phyloP scores from a whole-genome alignment of 140 eudicot genomes.

The Senecio squalidus region DNA sequence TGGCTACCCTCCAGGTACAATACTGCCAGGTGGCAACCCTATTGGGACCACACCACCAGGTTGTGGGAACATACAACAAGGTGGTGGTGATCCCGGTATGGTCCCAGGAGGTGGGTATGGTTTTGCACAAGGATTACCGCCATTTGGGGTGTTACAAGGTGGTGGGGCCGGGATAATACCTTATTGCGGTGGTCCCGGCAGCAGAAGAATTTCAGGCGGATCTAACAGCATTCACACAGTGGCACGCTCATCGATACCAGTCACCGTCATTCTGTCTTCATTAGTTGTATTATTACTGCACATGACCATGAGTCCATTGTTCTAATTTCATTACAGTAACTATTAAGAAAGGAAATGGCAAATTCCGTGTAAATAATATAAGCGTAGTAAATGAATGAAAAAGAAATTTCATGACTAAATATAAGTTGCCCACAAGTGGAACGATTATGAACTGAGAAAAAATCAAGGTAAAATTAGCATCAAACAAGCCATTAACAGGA shows the following conservation, averaged over 20 bases:
- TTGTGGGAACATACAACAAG: slow-evolving; percentile 14
- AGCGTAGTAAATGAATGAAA: neutral
- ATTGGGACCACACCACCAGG: slow-evolving; percentile 21
- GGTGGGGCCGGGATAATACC: slow-evolving; percentile 33
- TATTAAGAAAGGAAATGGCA: slow-evolving; percentile 1
- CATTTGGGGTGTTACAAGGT: slow-evolving; percentile 33
- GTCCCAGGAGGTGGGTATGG: slow-evolving; percentile 4
- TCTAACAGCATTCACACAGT: slow-evolving; percentile 18
- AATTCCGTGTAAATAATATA: slow-evolving; percentile 16
- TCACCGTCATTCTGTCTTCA: slow-evolving; percentile 18
- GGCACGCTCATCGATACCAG: slow-evolving; percentile 20
- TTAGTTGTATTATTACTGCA: slow-evolving; percentile 17
- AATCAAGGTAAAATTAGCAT: neutral
- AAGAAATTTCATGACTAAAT: neutral
- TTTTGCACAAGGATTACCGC: slow-evolving; percentile 20
- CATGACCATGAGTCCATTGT: slow-evolving; percentile 13
- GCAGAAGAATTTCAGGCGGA: slow-evolving; percentile 28
- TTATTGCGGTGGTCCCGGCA: slow-evolving; percentile 27
- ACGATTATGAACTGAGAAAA: neutral
- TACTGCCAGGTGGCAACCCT: slow-evolving; percentile 16
- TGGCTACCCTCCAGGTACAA: slow-evolving; percentile 20
- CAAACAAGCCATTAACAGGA: neutral
- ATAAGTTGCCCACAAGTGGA: neutral
- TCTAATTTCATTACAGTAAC: slow-evolving; percentile 13
- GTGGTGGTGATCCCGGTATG: slow-evolving; percentile 19